Evolutionary conservation across 805 yeast species (phyloP).

Genomic region (Cyberlindnera xishuangbannaensis): DNA sequence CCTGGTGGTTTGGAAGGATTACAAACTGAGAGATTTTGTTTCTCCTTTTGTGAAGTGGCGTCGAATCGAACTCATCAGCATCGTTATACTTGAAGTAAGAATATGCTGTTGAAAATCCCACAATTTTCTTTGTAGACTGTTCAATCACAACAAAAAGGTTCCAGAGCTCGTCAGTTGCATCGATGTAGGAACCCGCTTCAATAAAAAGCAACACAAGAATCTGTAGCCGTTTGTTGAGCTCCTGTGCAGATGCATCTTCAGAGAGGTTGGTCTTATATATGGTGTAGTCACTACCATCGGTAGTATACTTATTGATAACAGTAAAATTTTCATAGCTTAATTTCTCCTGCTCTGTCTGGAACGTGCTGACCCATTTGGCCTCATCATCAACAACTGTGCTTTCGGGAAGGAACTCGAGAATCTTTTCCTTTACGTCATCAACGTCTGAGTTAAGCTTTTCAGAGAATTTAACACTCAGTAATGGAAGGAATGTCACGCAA

Average conservation of each 20-base stretch:
- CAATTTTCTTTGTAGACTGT: slow-evolving; percentile 37
- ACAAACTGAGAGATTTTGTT: slow-evolving; percentile 85
- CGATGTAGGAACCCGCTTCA: slow-evolving; percentile 92
- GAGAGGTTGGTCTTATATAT: slow-evolving; percentile 40
- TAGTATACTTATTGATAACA: slow-evolving; percentile 28
- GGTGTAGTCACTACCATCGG: slow-evolving; percentile 36
- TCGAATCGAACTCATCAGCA: slow-evolving; percentile 40
- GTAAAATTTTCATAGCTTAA: slow-evolving; percentile 33
- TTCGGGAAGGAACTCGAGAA: slow-evolving; percentile 57
- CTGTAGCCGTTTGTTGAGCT: slow-evolving; percentile 65
- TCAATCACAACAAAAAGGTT: slow-evolving; percentile 55
- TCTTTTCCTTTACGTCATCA: slow-evolving; percentile 50
- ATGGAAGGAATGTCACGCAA: slow-evolving; percentile 66
- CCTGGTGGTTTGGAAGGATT: slow-evolving; percentile 79
- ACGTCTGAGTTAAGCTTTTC: slow-evolving; percentile 48
- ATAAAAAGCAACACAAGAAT: slow-evolving; percentile 78
- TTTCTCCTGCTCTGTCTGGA: slow-evolving; percentile 40
- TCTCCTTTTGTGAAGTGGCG: slow-evolving; percentile 34
- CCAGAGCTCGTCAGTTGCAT: slow-evolving; percentile 73
- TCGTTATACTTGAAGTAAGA: slow-evolving; percentile 75
- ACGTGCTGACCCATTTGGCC: slow-evolving; percentile 54
- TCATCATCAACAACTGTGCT: slow-evolving; percentile 60
- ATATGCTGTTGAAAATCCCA: slow-evolving; percentile 82
- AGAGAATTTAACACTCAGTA: slow-evolving; percentile 52
- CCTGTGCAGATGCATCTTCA: slow-evolving; percentile 35